Evolutionary conservation across 2,329 filamentous ascomycete genomes (phyloP), one percentile per base, ranked within the genome.

Genomic region (Oidium heveae): DNA sequence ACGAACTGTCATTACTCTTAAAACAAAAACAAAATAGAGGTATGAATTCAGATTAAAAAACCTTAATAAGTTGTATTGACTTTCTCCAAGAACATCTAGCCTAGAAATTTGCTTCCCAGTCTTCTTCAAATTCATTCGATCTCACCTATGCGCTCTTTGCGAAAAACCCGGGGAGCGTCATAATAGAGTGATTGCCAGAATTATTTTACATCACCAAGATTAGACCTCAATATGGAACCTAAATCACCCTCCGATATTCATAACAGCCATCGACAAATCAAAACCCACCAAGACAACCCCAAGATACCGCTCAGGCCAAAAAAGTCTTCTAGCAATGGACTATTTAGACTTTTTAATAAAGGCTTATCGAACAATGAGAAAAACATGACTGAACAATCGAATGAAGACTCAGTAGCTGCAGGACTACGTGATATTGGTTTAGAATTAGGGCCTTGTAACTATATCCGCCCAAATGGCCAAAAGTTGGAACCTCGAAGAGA

Each of bases 331-430:
- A 52, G 50, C 13, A 24, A 32, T 20, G 50, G 32, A 4, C 8
- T 52, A 37, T 52, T 52, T 37, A 37, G 50, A 53, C 54, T 54
- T 34, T 54, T 55, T 37, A 52, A 28, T 22, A 52, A 52, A 52
- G 50, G 50, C 12, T 12, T n/a, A 12, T 10, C 32, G 13, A 52
- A 39, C n/a, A n/a, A 22, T 10, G 18, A 32, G n/a, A 52, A 37
- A 32, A n/a, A 52, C 9, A 7, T 20, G 13, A 20, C 13, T 22
- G 9, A 16, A 12, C n/a, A 13, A 18, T 13, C 15, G n/a, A n/a
- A 18, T 18, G n/a, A 36, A 18, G 32, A 15, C 9, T 39, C 50
- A 12, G 50, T 52, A 9, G 18, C 50, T 20, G 33, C 33, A 20
- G 50, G 34, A 20, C n/a, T 52, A 15, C 32, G 50, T 9, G 50